Evolutionary conservation across 106 monocot species (phyloP).

Genomic region (Dactylorhiza incarnata): DNA sequence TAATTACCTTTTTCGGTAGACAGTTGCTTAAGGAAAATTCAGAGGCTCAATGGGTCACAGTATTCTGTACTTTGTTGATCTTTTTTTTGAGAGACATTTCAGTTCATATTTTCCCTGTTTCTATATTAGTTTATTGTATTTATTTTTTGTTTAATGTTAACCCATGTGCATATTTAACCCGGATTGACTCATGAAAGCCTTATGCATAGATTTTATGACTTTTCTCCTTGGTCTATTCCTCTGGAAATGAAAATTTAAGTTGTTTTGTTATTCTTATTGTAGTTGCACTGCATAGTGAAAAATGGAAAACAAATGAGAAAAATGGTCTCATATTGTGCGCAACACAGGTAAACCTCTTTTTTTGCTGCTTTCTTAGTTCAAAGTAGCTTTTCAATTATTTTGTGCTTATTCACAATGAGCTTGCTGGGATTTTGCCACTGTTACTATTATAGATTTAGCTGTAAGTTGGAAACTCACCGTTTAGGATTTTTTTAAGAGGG

Average conservation of each 20-base stretch:
- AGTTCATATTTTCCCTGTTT: neutral
- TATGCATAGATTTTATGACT: neutral
- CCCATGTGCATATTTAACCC: neutral
- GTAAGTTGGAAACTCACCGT: neutral
- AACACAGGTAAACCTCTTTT: slow-evolving; percentile 50
- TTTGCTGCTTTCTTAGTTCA: neutral
- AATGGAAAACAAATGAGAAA: slow-evolving; percentile 76
- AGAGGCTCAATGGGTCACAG: neutral
- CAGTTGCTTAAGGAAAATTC: neutral
- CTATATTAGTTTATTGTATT: neutral
- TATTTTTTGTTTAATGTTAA: neutral
- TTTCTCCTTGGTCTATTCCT: neutral
- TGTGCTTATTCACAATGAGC: neutral
- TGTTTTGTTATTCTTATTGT: slow-evolving; percentile 15
- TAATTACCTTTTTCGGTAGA: neutral
- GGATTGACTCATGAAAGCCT: neutral
- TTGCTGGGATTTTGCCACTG: neutral
- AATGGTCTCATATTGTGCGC: slow-evolving; percentile 80
- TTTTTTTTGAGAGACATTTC: neutral
- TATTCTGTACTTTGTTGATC: neutral
- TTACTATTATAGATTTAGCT: neutral
- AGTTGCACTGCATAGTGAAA: slow-evolving; percentile 72
- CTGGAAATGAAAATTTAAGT: neutral
- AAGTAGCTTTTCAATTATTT: neutral
- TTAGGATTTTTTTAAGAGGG: too few relatives aligned